These are phyloP conservation scores for Aspergillus sp. DNA, from an alignment of 2,329 filamentous ascomycete genomes.

Conservation along the genomic window DNA sequence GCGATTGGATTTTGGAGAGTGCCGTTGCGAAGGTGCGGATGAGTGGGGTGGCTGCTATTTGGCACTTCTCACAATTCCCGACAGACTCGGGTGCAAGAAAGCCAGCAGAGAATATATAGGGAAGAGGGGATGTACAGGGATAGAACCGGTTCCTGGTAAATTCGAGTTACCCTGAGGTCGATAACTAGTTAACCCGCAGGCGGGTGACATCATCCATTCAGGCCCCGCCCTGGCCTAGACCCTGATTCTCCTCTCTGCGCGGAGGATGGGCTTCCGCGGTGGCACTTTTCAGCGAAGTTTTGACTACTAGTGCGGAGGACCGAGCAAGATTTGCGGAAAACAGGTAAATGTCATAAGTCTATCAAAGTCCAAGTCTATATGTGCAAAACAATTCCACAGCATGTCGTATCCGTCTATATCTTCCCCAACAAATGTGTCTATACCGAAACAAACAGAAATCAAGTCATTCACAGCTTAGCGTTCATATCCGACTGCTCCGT, in stretches of 20 bases:
- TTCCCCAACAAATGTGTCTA: not conserved
- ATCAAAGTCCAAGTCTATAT: slow-evolving; percentile 15
- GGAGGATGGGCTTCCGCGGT: slow-evolving; percentile 4
- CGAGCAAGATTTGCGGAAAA: not conserved
- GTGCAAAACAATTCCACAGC: slow-evolving; percentile 12
- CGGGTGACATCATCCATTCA: slow-evolving; percentile 22
- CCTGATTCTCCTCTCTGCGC: not conserved
- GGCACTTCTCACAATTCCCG: not conserved
- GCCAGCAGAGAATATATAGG: not conserved
- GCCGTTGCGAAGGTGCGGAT: not conserved
- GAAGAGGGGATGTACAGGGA: not conserved
- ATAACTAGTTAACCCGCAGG: not conserved
- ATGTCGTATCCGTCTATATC: slow-evolving; percentile 1
- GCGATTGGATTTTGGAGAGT: not conserved
- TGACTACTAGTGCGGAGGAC: not conserved
- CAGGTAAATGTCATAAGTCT: slow-evolving; percentile 1
- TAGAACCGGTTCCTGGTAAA: slow-evolving; percentile 18
- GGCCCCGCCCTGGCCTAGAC: not conserved
- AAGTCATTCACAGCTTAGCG: slow-evolving; percentile 19
- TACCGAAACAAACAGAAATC: slow-evolving; percentile 9
- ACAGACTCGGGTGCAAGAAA: not conserved
- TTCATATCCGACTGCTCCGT: slow-evolving; percentile 12
- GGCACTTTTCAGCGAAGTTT: not conserved
- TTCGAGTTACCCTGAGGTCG: not conserved
- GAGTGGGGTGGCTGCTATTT: not conserved